These are phyloP conservation scores for Ceratocystis albifundus DNA, from an alignment of 2,329 filamentous ascomycete genomes.

Conservation along the genomic window DNA sequence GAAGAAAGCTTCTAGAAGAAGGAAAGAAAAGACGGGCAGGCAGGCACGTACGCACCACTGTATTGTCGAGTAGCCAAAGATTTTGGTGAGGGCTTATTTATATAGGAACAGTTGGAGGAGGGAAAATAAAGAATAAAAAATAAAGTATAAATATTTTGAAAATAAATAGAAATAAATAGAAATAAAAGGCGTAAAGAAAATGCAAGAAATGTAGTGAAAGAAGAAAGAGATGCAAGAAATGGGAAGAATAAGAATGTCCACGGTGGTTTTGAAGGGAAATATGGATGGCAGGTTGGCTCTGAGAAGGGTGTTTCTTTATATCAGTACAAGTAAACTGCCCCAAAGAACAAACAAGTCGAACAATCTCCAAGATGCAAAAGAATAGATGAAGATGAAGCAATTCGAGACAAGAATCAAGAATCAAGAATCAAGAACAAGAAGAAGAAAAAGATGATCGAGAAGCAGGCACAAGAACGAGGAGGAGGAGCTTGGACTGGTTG, in stretches of 20 bases:
- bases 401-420: conserved; percentile 5
- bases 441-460: neutral
- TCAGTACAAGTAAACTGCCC: neutral
- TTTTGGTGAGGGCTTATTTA: conserved; percentile 8
- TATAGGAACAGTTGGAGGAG: neutral
- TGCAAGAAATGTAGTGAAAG: neutral
- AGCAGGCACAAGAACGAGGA: conserved; percentile 13
- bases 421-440: conserved; percentile 4
- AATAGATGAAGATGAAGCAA: too few species aligned
- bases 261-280: neutral
- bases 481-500: conserved; percentile 16
- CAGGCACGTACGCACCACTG: neutral
- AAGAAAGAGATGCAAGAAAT: neutral
- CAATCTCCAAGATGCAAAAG: neutral
- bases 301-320: neutral
- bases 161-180: too few species aligned
- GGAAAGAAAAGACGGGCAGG: neutral
- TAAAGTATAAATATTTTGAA: neutral
- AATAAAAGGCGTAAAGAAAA: neutral
- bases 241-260: neutral
- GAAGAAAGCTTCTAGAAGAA: neutral
- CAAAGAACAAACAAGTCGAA: neutral
- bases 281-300: neutral
- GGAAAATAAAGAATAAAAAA: conserved; percentile 1
- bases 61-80: neutral